Conservation (phyloP, 306 rosid genomes). For the Prunus persica region Prunus_persica_NCBIv2 NC_034015.1:12075001-12075500, state of each 20-base stretch:
- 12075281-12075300: constrained; percentile 29
- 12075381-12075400: constrained; percentile 32
- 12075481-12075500: constrained; percentile 32
- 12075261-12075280: constrained; percentile 11
- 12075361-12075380: constrained; percentile 40
- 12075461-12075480: constrained; percentile 37
- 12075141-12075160: too few species aligned
- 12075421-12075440: constrained; percentile 48
- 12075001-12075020: too few species aligned
- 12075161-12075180: too few species aligned
- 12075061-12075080: too few species aligned
- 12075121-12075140: too few species aligned
- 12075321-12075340: constrained; percentile 44
- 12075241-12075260: not conserved
- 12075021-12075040: too few species aligned
- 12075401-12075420: constrained; percentile 28
- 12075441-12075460: constrained; percentile 30
- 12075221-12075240: too few species aligned
- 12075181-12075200: too few species aligned
- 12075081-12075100: too few species aligned
- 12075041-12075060: too few species aligned
- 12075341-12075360: constrained; percentile 23
- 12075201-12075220: too few species aligned
- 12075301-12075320: constrained; percentile 45
- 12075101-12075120: too few species aligned